These are phyloP conservation scores for Daphne laureola DNA, from an alignment of 441 rosid species.

Conservation along the genomic window DNA sequence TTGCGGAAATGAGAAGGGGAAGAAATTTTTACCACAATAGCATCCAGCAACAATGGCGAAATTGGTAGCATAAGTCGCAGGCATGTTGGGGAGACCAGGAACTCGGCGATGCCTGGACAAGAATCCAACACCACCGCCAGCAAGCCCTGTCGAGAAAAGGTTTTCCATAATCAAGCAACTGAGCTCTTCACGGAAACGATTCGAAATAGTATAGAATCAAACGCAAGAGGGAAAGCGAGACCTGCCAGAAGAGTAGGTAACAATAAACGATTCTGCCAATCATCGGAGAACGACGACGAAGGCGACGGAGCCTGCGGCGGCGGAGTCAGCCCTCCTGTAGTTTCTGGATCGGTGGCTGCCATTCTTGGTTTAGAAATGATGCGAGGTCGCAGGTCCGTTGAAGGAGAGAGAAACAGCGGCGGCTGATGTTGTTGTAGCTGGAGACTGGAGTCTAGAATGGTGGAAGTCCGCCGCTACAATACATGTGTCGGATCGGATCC, in stretches of 20 bases:
- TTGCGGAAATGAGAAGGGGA: background rate
- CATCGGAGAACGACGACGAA: conserved; percentile 28
- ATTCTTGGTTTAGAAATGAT: conserved; percentile 17
- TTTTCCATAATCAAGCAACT: background rate
- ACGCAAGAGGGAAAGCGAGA: conserved; percentile 14
- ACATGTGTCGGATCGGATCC: conserved; percentile 1
- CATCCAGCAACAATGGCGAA: conserved; percentile 61
- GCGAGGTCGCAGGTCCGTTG: background rate
- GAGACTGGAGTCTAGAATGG: no score
- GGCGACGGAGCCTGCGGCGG: conserved; percentile 21
- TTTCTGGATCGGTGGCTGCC: conserved; percentile 28
- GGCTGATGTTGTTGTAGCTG: background rate
- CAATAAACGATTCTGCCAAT: conserved; percentile 52
- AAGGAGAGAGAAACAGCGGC: background rate
- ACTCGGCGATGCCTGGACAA: conserved; percentile 53
- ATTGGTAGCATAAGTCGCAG: conserved; percentile 60
- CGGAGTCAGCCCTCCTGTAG: conserved; percentile 14
- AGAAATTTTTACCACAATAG: conserved; percentile 57
- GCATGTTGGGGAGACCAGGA: conserved; percentile 56
- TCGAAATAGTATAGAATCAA: background rate
- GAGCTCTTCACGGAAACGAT: background rate
- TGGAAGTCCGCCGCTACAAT: no score
- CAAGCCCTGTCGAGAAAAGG: conserved; percentile 31
- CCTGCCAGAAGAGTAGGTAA: conserved; percentile 69
- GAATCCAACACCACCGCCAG: conserved; percentile 70